These are phyloP conservation scores for Asterella californica DNA, from an alignment of 225 moss, liverwort and hornwort genomes.

Conservation along the genomic window DNA sequence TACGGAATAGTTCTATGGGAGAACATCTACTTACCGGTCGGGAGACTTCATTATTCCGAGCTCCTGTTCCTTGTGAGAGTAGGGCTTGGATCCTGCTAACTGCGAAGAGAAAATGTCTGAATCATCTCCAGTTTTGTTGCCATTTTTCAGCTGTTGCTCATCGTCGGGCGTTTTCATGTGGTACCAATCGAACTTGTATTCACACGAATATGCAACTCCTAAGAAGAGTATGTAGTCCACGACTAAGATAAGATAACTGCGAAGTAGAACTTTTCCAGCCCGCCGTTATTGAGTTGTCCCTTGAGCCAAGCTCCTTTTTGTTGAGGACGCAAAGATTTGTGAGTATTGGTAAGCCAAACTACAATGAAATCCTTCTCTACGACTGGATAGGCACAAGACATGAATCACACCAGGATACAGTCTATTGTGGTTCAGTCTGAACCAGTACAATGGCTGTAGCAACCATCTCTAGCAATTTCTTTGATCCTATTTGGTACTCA, in stretches of 20 bases:
- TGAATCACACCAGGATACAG: too few relatives aligned
- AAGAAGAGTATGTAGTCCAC: too few relatives aligned
- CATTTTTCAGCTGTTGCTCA: background rate
- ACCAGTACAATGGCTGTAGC: too few relatives aligned
- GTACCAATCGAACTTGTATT: conserved; percentile 41
- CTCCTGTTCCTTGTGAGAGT: background rate
- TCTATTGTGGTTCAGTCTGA: too few relatives aligned
- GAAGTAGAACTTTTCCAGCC: too few relatives aligned
- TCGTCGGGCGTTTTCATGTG: background rate
- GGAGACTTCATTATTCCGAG: background rate
- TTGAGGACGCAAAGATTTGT: background rate
- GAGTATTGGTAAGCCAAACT: background rate
- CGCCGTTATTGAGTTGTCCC: too few relatives aligned
- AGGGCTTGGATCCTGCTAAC: background rate
- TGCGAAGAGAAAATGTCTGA: conserved; percentile 15
- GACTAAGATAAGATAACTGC: too few relatives aligned
- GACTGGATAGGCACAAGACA: too few relatives aligned
- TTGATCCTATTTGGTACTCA: too few relatives aligned
- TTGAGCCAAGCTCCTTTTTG: conserved; percentile 37
- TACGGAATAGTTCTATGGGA: background rate
- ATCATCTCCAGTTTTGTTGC: background rate
- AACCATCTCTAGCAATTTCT: too few relatives aligned
- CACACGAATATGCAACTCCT: conserved; percentile 30
- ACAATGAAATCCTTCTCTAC: too few relatives aligned
- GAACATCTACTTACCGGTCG: background rate